Evolutionary conservation across 164 flowering plant genomes (phyloP).

Genomic region (Pachysandra terminalis): DNA sequence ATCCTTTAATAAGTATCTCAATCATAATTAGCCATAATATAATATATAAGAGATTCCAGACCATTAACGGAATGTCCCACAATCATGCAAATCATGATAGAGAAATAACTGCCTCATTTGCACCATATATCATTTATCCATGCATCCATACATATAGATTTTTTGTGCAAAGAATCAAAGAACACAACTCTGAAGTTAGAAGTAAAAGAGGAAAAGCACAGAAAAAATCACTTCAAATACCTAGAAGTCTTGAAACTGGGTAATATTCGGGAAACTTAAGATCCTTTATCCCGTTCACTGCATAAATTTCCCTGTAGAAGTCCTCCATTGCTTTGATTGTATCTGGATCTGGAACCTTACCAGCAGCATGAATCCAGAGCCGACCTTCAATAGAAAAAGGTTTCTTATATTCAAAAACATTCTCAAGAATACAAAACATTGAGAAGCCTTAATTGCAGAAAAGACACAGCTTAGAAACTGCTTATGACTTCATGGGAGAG

Average conservation of each 20-base stretch:
- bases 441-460: neutral
- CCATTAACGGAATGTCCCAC: too few species aligned
- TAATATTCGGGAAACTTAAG: slow-evolving; percentile 85
- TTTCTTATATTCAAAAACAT: slow-evolving; percentile 7
- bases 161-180: neutral
- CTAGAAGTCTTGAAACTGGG: slow-evolving; percentile 84
- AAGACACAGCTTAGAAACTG: neutral
- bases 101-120: too few species aligned
- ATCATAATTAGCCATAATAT: too few species aligned
- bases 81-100: too few species aligned
- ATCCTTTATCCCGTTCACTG: slow-evolving; percentile 76
- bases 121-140: too few species aligned
- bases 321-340: slow-evolving; percentile 96
- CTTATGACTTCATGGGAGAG: too few species aligned
- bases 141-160: too few species aligned
- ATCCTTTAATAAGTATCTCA: too few species aligned
- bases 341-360: slow-evolving; percentile 77
- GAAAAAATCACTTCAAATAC: slow-evolving; percentile 26
- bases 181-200: neutral
- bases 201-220: neutral
- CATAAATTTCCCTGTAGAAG: slow-evolving; percentile 85
- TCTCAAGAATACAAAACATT: neutral
- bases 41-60: too few species aligned
- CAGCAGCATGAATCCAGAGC: slow-evolving; percentile 98
- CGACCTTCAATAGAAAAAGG: slow-evolving; percentile 52